phyloP scores from a whole-genome alignment of 1,139 yeast genomes.

The Candida mesenterica region DNA sequence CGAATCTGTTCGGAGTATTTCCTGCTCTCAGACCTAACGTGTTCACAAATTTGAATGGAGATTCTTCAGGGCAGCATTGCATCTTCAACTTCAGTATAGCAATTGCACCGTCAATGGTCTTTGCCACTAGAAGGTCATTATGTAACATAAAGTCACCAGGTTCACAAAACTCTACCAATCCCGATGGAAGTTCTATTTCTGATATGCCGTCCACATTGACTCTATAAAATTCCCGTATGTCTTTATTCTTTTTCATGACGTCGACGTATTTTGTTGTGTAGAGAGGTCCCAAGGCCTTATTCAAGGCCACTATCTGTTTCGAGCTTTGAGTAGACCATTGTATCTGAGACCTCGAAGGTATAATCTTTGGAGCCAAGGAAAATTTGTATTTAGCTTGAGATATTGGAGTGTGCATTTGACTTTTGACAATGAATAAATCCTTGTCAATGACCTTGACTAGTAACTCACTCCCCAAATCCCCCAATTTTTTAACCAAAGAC shows the following conservation, averaged over 20 bases:
- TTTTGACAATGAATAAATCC: slow-evolving; percentile 23
- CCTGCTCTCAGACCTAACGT: slow-evolving; percentile 49
- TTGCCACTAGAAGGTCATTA: slow-evolving; percentile 31
- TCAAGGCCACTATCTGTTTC: slow-evolving; percentile 39
- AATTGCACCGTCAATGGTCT: slow-evolving; percentile 45
- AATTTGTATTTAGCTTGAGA: slow-evolving; percentile 25
- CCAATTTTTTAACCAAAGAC: slow-evolving; percentile 48
- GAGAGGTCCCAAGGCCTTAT: slow-evolving; percentile 60
- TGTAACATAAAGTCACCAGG: slow-evolving; percentile 46
- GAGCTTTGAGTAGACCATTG: slow-evolving; percentile 44
- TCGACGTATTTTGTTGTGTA: slow-evolving; percentile 45
- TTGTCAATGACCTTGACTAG: slow-evolving; percentile 45
- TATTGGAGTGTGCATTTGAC: slow-evolving; percentile 10
- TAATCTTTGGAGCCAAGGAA: slow-evolving; percentile 61
- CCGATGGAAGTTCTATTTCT: slow-evolving; percentile 3
- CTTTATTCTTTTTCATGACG: slow-evolving; percentile 27
- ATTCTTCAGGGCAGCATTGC: slow-evolving; percentile 53
- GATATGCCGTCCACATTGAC: slow-evolving; percentile 44
- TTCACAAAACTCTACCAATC: slow-evolving; percentile 3
- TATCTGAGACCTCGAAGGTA: slow-evolving; percentile 38
- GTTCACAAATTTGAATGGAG: slow-evolving; percentile 39
- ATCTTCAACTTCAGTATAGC: slow-evolving; percentile 41
- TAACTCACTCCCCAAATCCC: slow-evolving; percentile 57
- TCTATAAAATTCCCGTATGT: slow-evolving; percentile 34
- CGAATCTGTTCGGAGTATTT: slow-evolving; percentile 8